Evolutionary conservation across 805 yeast species (phyloP), one percentile per base, ranked within the genome.

Genomic region (Isabelozyma heimii): DNA sequence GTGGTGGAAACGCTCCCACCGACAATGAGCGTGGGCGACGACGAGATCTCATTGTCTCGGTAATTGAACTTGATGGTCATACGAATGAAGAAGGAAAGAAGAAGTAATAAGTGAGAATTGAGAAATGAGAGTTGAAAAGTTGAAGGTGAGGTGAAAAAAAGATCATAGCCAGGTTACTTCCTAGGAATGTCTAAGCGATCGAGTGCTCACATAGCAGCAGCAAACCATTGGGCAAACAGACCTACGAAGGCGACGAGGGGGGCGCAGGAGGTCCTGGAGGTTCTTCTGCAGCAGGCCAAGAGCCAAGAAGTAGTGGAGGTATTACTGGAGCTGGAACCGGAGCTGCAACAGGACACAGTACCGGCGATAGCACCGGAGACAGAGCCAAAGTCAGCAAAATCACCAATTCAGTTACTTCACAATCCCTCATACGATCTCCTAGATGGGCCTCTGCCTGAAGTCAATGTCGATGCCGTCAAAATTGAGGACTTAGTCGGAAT

Each of bases 11-110:
- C 60, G 3, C 48, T 40, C 0, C 78, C 78, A 15, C 65, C 59
- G 2, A 73, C 60, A 5, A 73, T 67, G 2, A 71, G 69, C 0
- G 71, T 57, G 6, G 77, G 74, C 2, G 75, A 69, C 10, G 75
- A 63, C 4, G 70, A 75, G n/a, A 68, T 68, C 42, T 73, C 79
- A 26, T 58, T 61, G 47, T 67, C 53, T 14, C 44, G 49, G 53
- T 63, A 72, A 49, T 70, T 71, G 59, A 72, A 70, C 8, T 52
- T 43, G 15, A 69, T 59, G n/a, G 59, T 48, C 63, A 60, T 57
- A 17, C 35, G 35, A 30, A 13, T 30, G 35, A 30, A 30, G 35
- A 20, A 20, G 6, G 24, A 20, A 6, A 20, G 24, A 20, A 20
- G 24, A 20, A 2, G 24, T 20, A 6, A 20, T 5, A 20, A 20